Base-by-base conservation (phyloP, 176 grass and related monocot species). In the Musa troglodytarum region DNA sequence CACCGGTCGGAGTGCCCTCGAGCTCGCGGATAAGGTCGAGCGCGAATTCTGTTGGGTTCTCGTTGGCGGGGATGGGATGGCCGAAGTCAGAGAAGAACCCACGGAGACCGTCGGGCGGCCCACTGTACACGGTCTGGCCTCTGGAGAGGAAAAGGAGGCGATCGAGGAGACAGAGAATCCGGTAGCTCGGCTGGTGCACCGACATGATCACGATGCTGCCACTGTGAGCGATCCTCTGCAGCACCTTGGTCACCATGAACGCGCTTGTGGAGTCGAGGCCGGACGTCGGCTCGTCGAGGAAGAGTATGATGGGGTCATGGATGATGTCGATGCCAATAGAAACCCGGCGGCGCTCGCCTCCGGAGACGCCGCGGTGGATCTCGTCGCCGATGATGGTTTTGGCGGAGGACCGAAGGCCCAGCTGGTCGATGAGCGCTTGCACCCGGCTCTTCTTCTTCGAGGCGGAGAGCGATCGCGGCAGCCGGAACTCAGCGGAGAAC, bases 311-410 rank as follows among this genome's bases (percentile, higher is more conserved):
- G 17, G 94, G 94, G 69, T 98, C 90, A 53, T 98, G 94, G 81
- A 98, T 91, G 85, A 98, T 98, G 88, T 98, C 90, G 1, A 88
- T 87, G 55, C 94, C 94, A 72, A 98, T 98, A 25, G 94, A 98
- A 43, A 98, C 94, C 50, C 94, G 88, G 11, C 94, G 83, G 56
- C 94, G 84, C 84, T 98, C 94, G 14, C 94, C 94, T 9, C 94
- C 94, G 0, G 94, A 98, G 28, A 98, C 94, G 26, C 94, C 94
- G 63, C 94, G 90, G 88, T 98, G 94, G 11, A 83, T 86, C 80
- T 98, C 94, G 63, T 98, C 94, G 49, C 94, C 94, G 86, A 98
- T 98, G 82, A 98, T 98, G 68, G 94, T 98, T 78, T 87, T 85
- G 53, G 94, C 84, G 8, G 94, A 84, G 59, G 76, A 74, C 50